A percentile compares a stretch with the other conserved stretches of the same genome.
phyloP scores from a whole-genome alignment of 257 asterid genomes.

The Capsicum chinense region DNA sequence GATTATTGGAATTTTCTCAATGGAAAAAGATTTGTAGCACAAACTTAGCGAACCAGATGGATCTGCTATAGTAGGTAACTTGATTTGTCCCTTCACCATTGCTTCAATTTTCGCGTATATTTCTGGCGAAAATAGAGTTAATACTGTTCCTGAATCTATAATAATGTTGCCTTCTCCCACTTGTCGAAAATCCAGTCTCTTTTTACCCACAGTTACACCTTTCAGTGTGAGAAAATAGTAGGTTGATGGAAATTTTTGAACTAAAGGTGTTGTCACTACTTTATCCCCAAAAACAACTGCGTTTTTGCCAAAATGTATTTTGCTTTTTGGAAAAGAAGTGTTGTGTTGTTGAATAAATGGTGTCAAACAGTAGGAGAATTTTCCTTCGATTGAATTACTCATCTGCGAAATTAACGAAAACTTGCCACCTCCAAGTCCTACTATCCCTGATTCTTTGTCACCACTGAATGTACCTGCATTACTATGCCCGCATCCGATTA shows the following conservation, averaged over 20 bases:
- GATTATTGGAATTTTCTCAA: slow-evolving; percentile 40
- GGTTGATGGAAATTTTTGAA: slow-evolving; percentile 25
- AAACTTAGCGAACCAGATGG: slow-evolving; percentile 40
- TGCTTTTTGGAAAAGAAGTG: slow-evolving; percentile 37
- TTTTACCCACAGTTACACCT: slow-evolving; percentile 55
- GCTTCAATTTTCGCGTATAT: slow-evolving; percentile 37
- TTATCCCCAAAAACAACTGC: slow-evolving; percentile 43
- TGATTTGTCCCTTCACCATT: slow-evolving; percentile 32
- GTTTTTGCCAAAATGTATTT: slow-evolving; percentile 49
- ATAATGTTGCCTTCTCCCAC: slow-evolving; percentile 47
- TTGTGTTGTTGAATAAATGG: slow-evolving; percentile 20
- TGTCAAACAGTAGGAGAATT: slow-evolving; percentile 71
- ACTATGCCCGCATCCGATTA: slow-evolving; percentile 2
- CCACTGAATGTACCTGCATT: slow-evolving; percentile 30
- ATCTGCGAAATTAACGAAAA: slow-evolving; percentile 59
- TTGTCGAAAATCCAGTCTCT: slow-evolving; percentile 29
- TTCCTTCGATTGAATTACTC: slow-evolving; percentile 43
- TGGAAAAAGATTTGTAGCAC: slow-evolving; percentile 42
- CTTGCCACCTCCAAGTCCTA: slow-evolving; percentile 64
- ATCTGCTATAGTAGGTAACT: slow-evolving; percentile 26
- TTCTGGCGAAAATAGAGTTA: slow-evolving; percentile 43
- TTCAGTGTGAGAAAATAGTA: slow-evolving; percentile 56
- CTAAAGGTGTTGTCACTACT: slow-evolving; percentile 55
- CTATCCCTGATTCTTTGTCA: slow-evolving; percentile 53
- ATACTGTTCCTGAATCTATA: slow-evolving; percentile 67